Evolutionary conservation across 2,329 filamentous ascomycete species (phyloP), one percentile per base, ranked within the genome.

Genomic region (Cephalotrichum gorgonifer): DNA sequence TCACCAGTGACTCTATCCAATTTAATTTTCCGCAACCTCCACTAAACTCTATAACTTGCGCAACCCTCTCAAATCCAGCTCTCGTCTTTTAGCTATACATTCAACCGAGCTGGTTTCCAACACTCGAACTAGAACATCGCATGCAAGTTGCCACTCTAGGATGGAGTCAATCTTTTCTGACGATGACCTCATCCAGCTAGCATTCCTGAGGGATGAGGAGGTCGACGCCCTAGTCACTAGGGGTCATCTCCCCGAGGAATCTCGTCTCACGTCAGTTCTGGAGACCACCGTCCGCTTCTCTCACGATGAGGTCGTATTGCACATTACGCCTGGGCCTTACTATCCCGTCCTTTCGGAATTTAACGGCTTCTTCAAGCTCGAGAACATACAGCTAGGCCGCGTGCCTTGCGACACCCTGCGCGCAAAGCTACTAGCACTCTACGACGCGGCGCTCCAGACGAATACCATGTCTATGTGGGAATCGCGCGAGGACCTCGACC

Each of bases 131-230:
- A 12, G 11, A 9, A 12, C 30, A 31, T 15, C 11, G 30, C 30
- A 9, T 4, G 12, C 30, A 4, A 31, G 15, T 14, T 31, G 30
- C 12, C 30, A 14, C 12, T 11, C 30, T 9, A 38, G 2, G 7
- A 43, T 48, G 47, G 39, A 43, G 25, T 49, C 48, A 14, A 28
- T 42, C n/a, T 53, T 53, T 44, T 48, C 45, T 28, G 58, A 60
- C 6, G 57, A 61, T n/a, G 57, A 61, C 20, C 53, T 57, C 23
- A 42, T 57, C 48, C 54, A 61, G 50, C 52, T 61, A 30, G 54
- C 56, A 11, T 52, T 61, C 11, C 50, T 61, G 15, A 57, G 57
- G 11, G 57, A 61, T 47, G 57, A 61, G 17, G 60, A 62, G 35
- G 54, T 54, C 5, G 59, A 63, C 39, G 51, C 53, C 22, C 54